Conservation (phyloP, 2,329 filamentous ascomycete species). For the Zymoseptoria pseudotritici region DNA sequence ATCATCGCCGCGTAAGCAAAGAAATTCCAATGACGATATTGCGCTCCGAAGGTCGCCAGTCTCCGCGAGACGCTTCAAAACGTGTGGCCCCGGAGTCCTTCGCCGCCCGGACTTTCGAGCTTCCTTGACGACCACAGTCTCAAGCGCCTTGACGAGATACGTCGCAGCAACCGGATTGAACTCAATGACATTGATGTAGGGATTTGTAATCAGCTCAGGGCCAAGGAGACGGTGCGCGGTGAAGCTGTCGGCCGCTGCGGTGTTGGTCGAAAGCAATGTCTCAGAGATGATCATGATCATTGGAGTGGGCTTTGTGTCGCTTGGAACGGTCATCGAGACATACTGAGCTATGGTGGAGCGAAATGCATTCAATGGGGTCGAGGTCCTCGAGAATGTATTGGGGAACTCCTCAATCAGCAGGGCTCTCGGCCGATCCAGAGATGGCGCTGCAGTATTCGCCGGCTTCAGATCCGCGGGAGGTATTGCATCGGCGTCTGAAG, state of each 20-base stretch:
- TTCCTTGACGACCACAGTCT: slow-evolving; percentile 77
- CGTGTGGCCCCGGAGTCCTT: slow-evolving; percentile 67
- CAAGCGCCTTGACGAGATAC: slow-evolving; percentile 74
- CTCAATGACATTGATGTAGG: slow-evolving; percentile 70
- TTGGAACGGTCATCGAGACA: slow-evolving; percentile 46
- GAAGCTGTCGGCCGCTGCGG: slow-evolving; percentile 79
- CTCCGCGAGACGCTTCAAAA: slow-evolving; percentile 73
- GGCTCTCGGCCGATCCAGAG: slow-evolving; percentile 25
- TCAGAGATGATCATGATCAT: slow-evolving; percentile 89
- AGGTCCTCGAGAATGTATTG: slow-evolving; percentile 41
- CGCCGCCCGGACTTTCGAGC: slow-evolving; percentile 67
- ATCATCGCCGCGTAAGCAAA: slow-evolving; percentile 76
- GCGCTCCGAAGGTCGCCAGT: slow-evolving; percentile 89
- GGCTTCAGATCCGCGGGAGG: slow-evolving; percentile 2
- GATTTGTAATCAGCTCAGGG: slow-evolving; percentile 74
- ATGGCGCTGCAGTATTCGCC: background rate
- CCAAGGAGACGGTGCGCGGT: slow-evolving; percentile 87
- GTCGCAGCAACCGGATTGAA: slow-evolving; percentile 91
- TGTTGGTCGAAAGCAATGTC: slow-evolving; percentile 76
- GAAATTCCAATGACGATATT: slow-evolving; percentile 84
- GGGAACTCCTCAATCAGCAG: slow-evolving; percentile 46
- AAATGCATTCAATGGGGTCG: slow-evolving; percentile 46
- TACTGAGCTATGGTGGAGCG: slow-evolving; percentile 68
- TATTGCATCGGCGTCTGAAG: slow-evolving; percentile 10
- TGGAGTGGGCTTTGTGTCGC: slow-evolving; percentile 39